These are phyloP conservation scores for Capsicum baccatum DNA, from an alignment of 257 asterid genomes.

Conservation along the genomic window DNA sequence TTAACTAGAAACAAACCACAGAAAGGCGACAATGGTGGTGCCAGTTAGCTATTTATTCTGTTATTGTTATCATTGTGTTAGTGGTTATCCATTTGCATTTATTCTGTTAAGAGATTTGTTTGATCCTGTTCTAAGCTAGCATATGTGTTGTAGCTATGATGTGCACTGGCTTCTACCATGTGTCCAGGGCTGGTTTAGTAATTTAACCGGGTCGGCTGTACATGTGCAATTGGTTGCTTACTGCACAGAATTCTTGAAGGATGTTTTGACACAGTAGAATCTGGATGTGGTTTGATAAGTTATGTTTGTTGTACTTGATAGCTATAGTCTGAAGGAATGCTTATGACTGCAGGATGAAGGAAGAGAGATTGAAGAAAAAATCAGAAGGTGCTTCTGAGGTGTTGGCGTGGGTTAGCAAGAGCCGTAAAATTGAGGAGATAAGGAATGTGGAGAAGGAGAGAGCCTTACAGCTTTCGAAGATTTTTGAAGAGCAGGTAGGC, in stretches of 20 bases:
- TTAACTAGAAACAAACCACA: background rate
- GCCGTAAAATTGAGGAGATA: conserved; percentile 82
- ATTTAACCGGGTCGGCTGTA: background rate
- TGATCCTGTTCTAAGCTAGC: background rate
- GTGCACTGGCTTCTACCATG: background rate
- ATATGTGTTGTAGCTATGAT: background rate
- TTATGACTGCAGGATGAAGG: conserved; percentile 67
- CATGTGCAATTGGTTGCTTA: conserved; percentile 11
- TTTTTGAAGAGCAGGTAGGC: conserved; percentile 92
- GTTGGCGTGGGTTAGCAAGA: conserved; percentile 78
- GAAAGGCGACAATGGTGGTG: background rate
- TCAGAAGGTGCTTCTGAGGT: conserved; percentile 81
- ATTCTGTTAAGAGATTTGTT: background rate
- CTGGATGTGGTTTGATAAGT: background rate
- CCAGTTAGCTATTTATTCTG: conserved; percentile 9
- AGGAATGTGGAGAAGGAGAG: conserved; percentile 72
- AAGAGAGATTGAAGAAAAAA: conserved; percentile 73
- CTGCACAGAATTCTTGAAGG: conserved; percentile 6
- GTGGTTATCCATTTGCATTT: background rate
- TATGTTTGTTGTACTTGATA: conserved; percentile 22
- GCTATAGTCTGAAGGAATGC: conserved; percentile 14
- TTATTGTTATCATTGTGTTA: background rate
- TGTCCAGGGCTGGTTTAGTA: background rate
- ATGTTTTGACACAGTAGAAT: background rate
- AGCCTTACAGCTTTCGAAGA: conserved; percentile 78